Evolutionary conservation across 768 basidiomycete species (phyloP), one percentile per base, ranked within the genome.

Genomic region (Mycena kentingensis): DNA sequence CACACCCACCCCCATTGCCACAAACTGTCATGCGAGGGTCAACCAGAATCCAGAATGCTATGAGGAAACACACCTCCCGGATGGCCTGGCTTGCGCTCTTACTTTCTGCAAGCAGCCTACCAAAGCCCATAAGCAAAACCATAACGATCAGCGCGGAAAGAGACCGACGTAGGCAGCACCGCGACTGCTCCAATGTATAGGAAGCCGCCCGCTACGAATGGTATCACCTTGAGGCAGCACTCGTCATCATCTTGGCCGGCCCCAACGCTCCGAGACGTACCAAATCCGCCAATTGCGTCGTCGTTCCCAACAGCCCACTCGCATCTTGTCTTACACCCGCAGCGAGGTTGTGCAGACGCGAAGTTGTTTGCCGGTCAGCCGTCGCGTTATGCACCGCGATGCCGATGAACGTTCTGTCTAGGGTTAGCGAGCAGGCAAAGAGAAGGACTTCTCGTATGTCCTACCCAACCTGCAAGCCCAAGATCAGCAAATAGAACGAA

Each of bases 131-230:
- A 46, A 35, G 35, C 49, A 47, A 35, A 25, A 3, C 22, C 7
- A 4, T n/a, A 26, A 24, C n/a, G 51, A 43, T 36, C 49, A 27
- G 43, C 10, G 48, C 15, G 35, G 48, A 55, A 37, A 56, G 54
- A 52, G 18, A 78, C 88, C 65, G 78, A 92, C 90, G 88, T 90
- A 61, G 93, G 93, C 54, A 94, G 73, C 54, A 94, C 92, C 42
- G 92, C 91, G 51, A 95, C 93, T 26, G 90, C 90, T 24, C 92
- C 93, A 65, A 96, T 94, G 71, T 94, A 95, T 63, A 96, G 73
- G 74, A 95, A 97, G 16, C 92, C 92, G 58, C 91, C 91, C 28
- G 91, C 90, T 38, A 92, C 90, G 65, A 90, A 91, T 15, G 90
- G 90, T 57, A 93, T 91, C 39, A 93, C 89, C 90, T 92, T 61